Evolutionary conservation across 306 rosid genomes (phyloP).

Genomic region (Pueraria montana): DNA sequence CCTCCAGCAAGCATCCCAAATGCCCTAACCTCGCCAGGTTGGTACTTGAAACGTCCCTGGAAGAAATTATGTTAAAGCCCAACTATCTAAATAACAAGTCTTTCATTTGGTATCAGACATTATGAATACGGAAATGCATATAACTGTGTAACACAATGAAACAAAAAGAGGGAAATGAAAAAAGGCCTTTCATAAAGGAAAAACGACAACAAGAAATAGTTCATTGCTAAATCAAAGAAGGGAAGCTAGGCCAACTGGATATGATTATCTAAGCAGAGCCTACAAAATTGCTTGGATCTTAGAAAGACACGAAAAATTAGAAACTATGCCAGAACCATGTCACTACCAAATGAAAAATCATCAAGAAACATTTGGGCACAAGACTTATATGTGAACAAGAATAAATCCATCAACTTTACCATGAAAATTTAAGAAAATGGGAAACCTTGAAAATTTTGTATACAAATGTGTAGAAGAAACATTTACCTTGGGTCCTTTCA

Average conservation of each 20-base stretch:
- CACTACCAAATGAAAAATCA: not conserved
- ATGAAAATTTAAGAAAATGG: not conserved
- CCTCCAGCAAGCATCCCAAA: slow-evolving; percentile 99
- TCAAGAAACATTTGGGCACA: too few relatives aligned
- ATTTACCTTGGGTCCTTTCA: slow-evolving; percentile 94
- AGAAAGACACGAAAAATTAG: not conserved
- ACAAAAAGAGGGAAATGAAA: slow-evolving; percentile 15
- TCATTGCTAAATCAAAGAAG: slow-evolving; percentile 1
- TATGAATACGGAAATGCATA: slow-evolving; percentile 18
- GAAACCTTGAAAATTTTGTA: not conserved
- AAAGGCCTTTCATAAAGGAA: not conserved
- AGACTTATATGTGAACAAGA: not conserved
- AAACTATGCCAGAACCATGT: not conserved
- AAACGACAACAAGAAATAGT: not conserved
- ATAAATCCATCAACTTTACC: slow-evolving; percentile 28
- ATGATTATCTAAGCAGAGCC: slow-evolving; percentile 15
- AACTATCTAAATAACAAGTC: slow-evolving; percentile 37
- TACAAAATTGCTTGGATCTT: not conserved
- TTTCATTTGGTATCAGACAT: not conserved
- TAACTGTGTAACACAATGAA: not conserved
- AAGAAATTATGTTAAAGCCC: slow-evolving; percentile 38
- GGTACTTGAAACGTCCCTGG: slow-evolving; percentile 97
- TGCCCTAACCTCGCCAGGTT: slow-evolving; percentile 88
- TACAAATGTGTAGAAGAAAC: slow-evolving; percentile 23
- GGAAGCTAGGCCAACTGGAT: slow-evolving; percentile 19